Evolutionary conservation across 176 grass and related monocot species (phyloP).

Genomic region (Oryza australiensis): DNA sequence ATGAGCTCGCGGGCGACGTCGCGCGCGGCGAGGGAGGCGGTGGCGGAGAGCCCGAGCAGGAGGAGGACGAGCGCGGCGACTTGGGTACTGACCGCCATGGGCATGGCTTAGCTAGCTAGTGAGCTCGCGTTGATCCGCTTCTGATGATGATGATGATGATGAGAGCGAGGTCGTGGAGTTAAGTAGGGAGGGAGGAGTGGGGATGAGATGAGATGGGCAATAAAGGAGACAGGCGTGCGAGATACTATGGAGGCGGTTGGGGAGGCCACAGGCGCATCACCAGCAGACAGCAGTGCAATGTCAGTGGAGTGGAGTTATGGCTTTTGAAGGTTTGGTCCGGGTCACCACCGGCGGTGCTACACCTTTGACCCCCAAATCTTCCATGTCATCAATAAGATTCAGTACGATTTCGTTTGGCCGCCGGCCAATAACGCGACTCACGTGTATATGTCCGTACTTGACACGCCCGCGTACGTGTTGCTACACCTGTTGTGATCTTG

Average conservation of each 20-base stretch:
- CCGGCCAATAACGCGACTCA: background rate
- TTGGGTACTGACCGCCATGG: too few species aligned
- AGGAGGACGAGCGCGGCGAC: conserved; percentile 30
- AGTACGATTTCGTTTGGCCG: background rate
- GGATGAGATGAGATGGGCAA: background rate
- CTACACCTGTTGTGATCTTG: too few species aligned
- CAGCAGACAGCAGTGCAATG: background rate
- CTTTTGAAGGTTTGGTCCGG: background rate
- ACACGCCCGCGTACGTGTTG: background rate
- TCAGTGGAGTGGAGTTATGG: background rate
- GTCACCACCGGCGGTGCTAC: background rate
- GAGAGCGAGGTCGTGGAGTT: background rate
- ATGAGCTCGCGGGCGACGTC: conserved; percentile 4
- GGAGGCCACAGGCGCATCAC: background rate
- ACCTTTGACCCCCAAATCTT: background rate
- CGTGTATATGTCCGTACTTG: background rate
- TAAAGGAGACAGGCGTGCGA: background rate
- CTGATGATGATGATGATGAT: too few species aligned
- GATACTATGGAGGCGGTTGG: background rate
- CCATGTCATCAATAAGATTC: background rate
- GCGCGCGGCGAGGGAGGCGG: conserved; percentile 7
- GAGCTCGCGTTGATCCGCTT: too few species aligned
- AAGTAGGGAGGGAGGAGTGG: background rate
- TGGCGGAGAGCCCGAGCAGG: conserved; percentile 23
- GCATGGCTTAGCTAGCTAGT: background rate